Conservation (phyloP, 2,329 filamentous ascomycete species). For the Colletotrichum truncatum region DNA sequence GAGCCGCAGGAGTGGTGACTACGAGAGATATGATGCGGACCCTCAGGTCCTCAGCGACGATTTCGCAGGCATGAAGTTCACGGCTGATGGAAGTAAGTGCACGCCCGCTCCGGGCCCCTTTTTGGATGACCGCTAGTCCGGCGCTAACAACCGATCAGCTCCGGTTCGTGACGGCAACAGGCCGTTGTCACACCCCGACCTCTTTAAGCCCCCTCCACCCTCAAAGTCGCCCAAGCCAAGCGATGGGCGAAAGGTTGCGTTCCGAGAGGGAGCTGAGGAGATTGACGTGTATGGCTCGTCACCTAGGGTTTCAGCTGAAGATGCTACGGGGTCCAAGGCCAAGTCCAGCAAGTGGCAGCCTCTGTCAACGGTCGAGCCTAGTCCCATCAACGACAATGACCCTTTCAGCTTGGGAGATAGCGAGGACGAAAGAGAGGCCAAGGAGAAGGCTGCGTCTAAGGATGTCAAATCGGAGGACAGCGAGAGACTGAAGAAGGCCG, state of each 20-base stretch:
- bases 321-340: constrained; percentile 54
- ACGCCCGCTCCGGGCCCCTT: background rate
- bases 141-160: constrained; percentile 47
- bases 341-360: constrained; percentile 98
- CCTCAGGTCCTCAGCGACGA: constrained; percentile 90
- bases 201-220: constrained; percentile 76
- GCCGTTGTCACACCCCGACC: constrained; percentile 77
- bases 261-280: constrained; percentile 76
- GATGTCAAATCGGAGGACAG: constrained; percentile 64
- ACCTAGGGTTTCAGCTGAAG: constrained; percentile 64
- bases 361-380: constrained; percentile 82
- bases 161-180: constrained; percentile 64
- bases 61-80: constrained; percentile 77
- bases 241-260: constrained; percentile 63
- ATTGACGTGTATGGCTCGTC: constrained; percentile 79
- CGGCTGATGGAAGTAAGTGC: constrained; percentile 68
- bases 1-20: constrained; percentile 81
- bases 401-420: constrained; percentile 97
- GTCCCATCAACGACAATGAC: constrained; percentile 74
- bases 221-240: constrained; percentile 59
- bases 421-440: constrained; percentile 87
- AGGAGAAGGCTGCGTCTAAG: constrained; percentile 65
- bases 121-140: constrained; percentile 20
- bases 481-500: constrained; percentile 72
- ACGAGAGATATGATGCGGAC: constrained; percentile 93